phyloP scores from a whole-genome alignment of 495 filamentous ascomycete species.

The Trichoderma erinaceum region DNA sequence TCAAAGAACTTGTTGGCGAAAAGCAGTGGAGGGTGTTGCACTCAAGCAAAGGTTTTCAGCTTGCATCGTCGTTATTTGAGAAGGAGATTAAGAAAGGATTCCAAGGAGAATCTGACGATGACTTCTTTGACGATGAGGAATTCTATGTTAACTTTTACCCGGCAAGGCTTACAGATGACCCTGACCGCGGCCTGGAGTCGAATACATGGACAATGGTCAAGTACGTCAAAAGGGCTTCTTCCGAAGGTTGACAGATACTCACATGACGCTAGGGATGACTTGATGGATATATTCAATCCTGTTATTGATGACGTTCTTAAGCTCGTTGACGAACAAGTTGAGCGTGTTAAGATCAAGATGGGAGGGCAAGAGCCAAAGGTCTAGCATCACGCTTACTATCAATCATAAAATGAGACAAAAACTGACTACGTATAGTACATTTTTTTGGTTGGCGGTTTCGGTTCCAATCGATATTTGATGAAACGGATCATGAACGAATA shows the following conservation, averaged over 20 bases:
- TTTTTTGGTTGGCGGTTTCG: conserved; percentile 39
- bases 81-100: conserved; percentile 20
- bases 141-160: background rate
- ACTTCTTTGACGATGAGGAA: background rate
- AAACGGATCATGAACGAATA: conserved; percentile 23
- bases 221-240: conserved; percentile 23
- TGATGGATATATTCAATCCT: conserved; percentile 31
- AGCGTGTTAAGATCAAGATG: conserved; percentile 21
- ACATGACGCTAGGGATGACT: conserved; percentile 20
- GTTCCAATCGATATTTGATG: conserved; percentile 33
- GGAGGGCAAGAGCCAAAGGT: conserved; percentile 19
- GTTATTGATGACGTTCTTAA: conserved; percentile 27
- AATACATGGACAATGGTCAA: background rate
- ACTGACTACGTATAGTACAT: conserved; percentile 31
- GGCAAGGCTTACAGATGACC: background rate
- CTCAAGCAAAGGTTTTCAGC: conserved; percentile 1
- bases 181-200: background rate
- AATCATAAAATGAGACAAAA: background rate
- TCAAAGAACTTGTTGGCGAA: conserved; percentile 21
- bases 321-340: conserved; percentile 28
- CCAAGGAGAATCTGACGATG: conserved; percentile 17
- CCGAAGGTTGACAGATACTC: conserved; percentile 18
- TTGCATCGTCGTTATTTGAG: background rate
- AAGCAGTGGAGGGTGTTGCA: conserved; percentile 17
- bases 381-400: background rate